Evolutionary conservation across 140 eudicot genomes (phyloP), one percentile per base, ranked within the genome.

Genomic region (Cichorium intybus): DNA sequence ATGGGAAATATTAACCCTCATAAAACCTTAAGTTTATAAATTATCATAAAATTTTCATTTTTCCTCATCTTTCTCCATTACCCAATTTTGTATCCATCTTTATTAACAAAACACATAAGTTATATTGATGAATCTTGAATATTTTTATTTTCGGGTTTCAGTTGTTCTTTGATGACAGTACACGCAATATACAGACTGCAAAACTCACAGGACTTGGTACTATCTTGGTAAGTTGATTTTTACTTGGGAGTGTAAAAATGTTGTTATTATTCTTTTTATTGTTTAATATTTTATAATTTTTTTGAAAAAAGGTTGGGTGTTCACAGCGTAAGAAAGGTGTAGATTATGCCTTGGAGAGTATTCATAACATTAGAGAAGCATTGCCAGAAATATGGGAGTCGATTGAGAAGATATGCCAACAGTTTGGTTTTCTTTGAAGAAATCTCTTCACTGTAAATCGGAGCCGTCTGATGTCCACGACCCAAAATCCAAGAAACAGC

Each of bases 361-460:
- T 92, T 51, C 98, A 92, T 67, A 92, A 87, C 24, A 81, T 87
- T 21, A 81, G 51, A 72, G 98, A 92, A 65, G 96, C 95, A 15
- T 65, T 92, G 69, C 95, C 92, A 1, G 92, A 85, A 82, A 78
- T 87, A n/a, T 85, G 90, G 92, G 89, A 87, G 69, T 66, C 69
- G 5, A 68, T 78, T 17, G 74, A 63, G 56, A 84, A 72, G 23
- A 35, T 0, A 85, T 76, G 84, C 84, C 95, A 71, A 81, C 91
- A 35, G 95, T 93, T n/a, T 93, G 99, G 99, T 93, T 93, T 22
- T 88, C 97, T 3, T 57, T 93, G 68, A 93, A 82, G 79, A 93
- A 83, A 66, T 88, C 99, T 9, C 56, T 93, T 51, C 97, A 93
- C 47, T 93, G 99, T 64, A 74, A 82, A 82, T 83, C 99, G 52